A percentile compares a stretch with the other conserved stretches of the same genome.
Evolutionary conservation across 306 rosid genomes (phyloP).

Genomic region (Ceratonia siliqua): DNA sequence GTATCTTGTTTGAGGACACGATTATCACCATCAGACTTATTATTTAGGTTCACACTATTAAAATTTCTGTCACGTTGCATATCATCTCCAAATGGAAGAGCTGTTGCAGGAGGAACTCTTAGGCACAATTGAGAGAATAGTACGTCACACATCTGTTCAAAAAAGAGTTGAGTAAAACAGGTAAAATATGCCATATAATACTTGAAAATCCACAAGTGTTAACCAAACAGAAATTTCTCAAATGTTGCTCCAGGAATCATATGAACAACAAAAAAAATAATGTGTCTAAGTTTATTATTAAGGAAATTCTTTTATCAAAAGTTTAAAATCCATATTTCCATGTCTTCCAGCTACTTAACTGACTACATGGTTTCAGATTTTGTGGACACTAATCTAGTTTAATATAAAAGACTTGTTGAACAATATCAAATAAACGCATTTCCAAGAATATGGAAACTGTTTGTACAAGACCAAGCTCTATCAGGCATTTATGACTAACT

Average conservation of each 20-base stretch:
- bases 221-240: conserved; percentile 27
- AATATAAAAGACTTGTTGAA: background rate
- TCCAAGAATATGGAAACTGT: background rate
- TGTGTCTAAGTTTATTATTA: background rate
- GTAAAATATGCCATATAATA: conserved; percentile 8
- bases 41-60: conserved; percentile 42
- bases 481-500: background rate
- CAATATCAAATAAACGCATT: conserved; percentile 9
- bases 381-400: conserved; percentile 1
- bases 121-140: conserved; percentile 93
- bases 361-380: conserved; percentile 15
- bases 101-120: conserved; percentile 72
- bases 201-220: background rate
- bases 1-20: conserved; percentile 41
- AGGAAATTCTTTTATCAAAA: background rate
- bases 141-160: conserved; percentile 92
- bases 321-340: background rate
- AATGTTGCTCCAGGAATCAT: conserved; percentile 3
- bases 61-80: conserved; percentile 47
- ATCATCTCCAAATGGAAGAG: conserved; percentile 67
- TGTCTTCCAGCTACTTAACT: background rate
- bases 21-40: conserved; percentile 44
- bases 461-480: conserved; percentile 12
- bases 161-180: conserved; percentile 35
- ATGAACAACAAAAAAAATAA: background rate